Evolutionary conservation across 139 green algal genomes (phyloP), one percentile per base, ranked within the genome.

Genomic region (Volvox reticuliferus): DNA sequence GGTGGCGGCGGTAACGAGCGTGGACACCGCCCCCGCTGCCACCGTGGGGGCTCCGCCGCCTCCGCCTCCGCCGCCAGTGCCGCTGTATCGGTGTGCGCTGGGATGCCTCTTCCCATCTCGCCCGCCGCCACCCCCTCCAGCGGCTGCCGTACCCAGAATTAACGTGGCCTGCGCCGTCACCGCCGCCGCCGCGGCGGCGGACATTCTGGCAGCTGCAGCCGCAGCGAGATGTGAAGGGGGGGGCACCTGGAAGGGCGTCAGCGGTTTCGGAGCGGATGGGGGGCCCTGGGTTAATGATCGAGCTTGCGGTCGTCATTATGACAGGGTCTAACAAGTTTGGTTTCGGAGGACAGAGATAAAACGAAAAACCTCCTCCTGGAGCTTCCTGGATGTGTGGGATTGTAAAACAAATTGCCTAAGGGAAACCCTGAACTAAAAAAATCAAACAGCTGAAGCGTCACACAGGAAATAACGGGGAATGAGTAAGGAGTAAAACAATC

Each of bases 161-260:
- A 55, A n/a, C 26, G 44, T 16, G 50, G 61, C 1, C 32, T 63
- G 32, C 63, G 82, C 30, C 32, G 63, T 33, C 32, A 32, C 33
- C 17, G 32, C 26, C 2, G 80, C 26, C 13, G 80, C 55, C 13
- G 26, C 14, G 17, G 80, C 80, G 80, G 50, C 28, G 1, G 50
- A n/a, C 3, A 26, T 9, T 9, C 44, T 44, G 28, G 80, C 81
- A 18, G 81, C 81, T 33, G 81, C 81, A 1, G 81, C 81, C 61
- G 30, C 37, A 1, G 30, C 32, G 75, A 87, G 81, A 55, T 87
- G 81, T 33, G 81, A 55, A 62, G 81, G 81, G 14, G 81, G 81
- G 2, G 81, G 30, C 5, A 77, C 81, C 81, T 87, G 62, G 22
- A 24, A 55, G 44, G 44, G 9, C 5, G 44, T 55, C 44, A 55